phyloP scores from a whole-genome alignment of 106 monocot species.

The Hemerocallis citrina region DNA sequence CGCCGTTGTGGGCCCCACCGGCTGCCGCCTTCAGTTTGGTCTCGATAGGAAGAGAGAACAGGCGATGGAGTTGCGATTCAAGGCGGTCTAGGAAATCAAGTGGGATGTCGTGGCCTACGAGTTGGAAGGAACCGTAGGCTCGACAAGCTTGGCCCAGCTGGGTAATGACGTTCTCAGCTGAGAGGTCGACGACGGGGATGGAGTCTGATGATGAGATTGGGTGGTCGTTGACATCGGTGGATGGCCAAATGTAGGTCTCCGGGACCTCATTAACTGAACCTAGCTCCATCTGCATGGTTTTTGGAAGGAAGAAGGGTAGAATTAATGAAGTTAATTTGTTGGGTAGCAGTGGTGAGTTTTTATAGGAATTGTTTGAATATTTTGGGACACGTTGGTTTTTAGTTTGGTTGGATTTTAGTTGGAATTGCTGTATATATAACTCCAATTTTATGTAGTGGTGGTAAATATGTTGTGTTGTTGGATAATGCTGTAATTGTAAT shows the following conservation, averaged over 20 bases:
- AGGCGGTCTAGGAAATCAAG: background rate
- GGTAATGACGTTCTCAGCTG: background rate
- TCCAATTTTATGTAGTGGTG: too few relatives aligned
- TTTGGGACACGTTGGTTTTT: too few relatives aligned
- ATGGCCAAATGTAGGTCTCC: slow-evolving; percentile 13
- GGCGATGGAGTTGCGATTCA: background rate
- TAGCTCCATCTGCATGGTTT: background rate
- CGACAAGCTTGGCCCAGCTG: slow-evolving; percentile 1
- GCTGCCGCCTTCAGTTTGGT: slow-evolving; percentile 6
- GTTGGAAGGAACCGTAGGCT: slow-evolving; percentile 5
- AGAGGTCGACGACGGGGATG: slow-evolving; percentile 17
- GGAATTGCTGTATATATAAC: too few relatives aligned
- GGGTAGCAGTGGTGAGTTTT: too few relatives aligned
- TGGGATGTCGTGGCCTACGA: slow-evolving; percentile 11
- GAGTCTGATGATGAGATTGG: slow-evolving; percentile 3
- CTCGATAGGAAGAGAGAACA: slow-evolving; percentile 18
- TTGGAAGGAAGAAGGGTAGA: too few relatives aligned
- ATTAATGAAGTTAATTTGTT: too few relatives aligned
- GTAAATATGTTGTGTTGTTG: too few relatives aligned
- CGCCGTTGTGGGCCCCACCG: background rate
- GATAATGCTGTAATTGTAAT: too few relatives aligned
- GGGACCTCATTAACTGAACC: slow-evolving; percentile 6
- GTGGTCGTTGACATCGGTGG: slow-evolving; percentile 17
- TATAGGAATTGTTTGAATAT: too few relatives aligned
- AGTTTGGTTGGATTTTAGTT: too few relatives aligned